Conservation (phyloP, 345 rosid genomes). For the Euphorbia pulcherrima region DNA sequence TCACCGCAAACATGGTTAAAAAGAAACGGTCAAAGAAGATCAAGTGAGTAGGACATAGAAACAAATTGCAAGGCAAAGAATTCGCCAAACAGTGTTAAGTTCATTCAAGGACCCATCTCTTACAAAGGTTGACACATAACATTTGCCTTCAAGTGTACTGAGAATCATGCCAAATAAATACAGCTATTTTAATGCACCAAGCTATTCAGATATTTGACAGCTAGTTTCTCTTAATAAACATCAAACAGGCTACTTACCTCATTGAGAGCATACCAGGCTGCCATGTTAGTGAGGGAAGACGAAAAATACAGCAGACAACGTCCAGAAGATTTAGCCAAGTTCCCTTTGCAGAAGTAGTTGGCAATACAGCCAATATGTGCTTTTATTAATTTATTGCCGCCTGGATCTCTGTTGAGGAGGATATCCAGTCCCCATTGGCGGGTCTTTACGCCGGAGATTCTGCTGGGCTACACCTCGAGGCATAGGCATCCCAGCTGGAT, state of each 20-base stretch:
- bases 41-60: neutral
- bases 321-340: neutral
- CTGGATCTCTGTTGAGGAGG: conserved; percentile 86
- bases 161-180: neutral
- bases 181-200: neutral
- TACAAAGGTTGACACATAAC: conserved; percentile 1
- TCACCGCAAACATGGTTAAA: too few species aligned
- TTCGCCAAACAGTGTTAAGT: neutral
- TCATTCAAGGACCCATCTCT: neutral
- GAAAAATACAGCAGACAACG: neutral
- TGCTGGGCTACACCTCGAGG: conserved; percentile 67
- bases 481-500: conserved; percentile 68
- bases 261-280: neutral
- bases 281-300: neutral
- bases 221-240: neutral
- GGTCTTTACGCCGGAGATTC: conserved; percentile 80
- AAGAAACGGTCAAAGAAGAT: too few species aligned
- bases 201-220: neutral
- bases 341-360: neutral
- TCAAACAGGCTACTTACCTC: neutral
- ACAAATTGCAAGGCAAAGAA: neutral
- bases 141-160: neutral
- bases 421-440: conserved; percentile 68
- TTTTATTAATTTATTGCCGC: conserved; percentile 51
- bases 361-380: neutral